Percentiles rank a stretch among this genome's conserved stretches.
phyloP scores from a whole-genome alignment of 176 grass and related monocot species.

The Avena eriantha region DNA sequence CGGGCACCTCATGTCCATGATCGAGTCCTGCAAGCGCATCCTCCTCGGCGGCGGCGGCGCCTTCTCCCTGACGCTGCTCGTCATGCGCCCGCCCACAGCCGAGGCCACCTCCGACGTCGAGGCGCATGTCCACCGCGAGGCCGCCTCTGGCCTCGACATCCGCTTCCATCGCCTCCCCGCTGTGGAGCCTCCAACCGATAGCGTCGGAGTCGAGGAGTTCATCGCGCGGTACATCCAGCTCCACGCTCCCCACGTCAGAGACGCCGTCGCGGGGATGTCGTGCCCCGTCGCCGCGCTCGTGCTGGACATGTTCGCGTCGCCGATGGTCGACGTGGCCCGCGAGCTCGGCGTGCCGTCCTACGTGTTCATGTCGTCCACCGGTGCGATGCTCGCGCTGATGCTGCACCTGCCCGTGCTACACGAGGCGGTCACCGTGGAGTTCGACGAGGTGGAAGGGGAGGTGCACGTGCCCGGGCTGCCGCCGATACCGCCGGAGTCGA shows the following conservation, averaged over 20 bases:
- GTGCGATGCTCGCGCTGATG: conserved; percentile 57
- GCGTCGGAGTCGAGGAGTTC: conserved; percentile 53
- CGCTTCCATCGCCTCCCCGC: conserved; percentile 57
- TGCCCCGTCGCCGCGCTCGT: conserved; percentile 64
- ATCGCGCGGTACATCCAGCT: conserved; percentile 48
- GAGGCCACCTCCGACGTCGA: conserved; percentile 40
- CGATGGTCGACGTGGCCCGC: conserved; percentile 64
- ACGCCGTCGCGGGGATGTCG: conserved; percentile 38
- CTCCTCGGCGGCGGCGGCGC: conserved; percentile 31
- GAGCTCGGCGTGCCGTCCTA: conserved; percentile 64
- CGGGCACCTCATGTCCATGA: conserved; percentile 70
- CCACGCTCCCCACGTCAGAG: conserved; percentile 54
- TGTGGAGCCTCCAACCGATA: conserved; percentile 30
- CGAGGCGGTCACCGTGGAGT: conserved; percentile 34
- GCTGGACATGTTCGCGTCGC: conserved; percentile 66
- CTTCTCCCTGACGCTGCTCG: conserved; percentile 60
- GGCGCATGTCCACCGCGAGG: conserved; percentile 46
- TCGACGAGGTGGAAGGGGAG: conserved; percentile 45
- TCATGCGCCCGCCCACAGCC: conserved; percentile 45
- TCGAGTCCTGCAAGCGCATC: conserved; percentile 68
- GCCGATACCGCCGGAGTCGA: conserved; percentile 48
- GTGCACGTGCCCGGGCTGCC: conserved; percentile 53
- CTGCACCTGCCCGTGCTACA: conserved; percentile 62
- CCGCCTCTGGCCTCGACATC: conserved; percentile 51
- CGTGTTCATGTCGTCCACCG: conserved; percentile 63